A percentile compares a stretch with the other conserved stretches of the same genome.
phyloP scores from a whole-genome alignment of 345 rosid genomes.

The Psidium guajava region DNA sequence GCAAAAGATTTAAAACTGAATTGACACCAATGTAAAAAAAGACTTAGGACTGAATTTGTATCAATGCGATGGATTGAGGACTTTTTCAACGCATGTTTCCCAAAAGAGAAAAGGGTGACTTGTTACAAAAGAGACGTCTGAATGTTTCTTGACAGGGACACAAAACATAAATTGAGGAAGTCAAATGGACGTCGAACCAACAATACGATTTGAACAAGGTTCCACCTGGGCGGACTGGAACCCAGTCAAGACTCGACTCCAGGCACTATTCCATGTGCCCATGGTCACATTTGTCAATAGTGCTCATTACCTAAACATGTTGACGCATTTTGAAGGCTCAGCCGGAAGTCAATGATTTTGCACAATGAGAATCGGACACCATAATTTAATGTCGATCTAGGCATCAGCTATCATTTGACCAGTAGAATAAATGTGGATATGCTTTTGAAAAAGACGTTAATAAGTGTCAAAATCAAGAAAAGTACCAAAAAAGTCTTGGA shows the following conservation, averaged over 20 bases:
- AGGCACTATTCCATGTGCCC: background rate
- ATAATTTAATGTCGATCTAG: background rate
- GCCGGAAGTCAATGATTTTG: background rate
- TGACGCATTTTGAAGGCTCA: background rate
- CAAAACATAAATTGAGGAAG: background rate
- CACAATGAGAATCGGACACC: background rate
- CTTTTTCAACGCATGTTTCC: too few species aligned
- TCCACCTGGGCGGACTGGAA: background rate
- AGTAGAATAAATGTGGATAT: background rate
- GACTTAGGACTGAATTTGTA: too few species aligned
- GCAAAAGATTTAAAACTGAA: too few species aligned
- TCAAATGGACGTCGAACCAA: background rate
- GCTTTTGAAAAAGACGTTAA: too few species aligned
- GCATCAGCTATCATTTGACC: background rate
- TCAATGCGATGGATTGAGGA: too few species aligned
- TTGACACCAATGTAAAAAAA: too few species aligned
- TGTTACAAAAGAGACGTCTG: background rate
- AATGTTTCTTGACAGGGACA: background rate
- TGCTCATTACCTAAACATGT: background rate
- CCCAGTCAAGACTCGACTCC: background rate
- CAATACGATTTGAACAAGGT: background rate
- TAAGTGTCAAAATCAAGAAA: too few species aligned
- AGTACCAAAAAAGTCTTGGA: too few species aligned
- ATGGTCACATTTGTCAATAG: background rate
- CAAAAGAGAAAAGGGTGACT: too few species aligned